These are phyloP conservation scores for Plectranthus barbatus DNA, from an alignment of 257 asterid genomes.

Conservation along the genomic window DNA sequence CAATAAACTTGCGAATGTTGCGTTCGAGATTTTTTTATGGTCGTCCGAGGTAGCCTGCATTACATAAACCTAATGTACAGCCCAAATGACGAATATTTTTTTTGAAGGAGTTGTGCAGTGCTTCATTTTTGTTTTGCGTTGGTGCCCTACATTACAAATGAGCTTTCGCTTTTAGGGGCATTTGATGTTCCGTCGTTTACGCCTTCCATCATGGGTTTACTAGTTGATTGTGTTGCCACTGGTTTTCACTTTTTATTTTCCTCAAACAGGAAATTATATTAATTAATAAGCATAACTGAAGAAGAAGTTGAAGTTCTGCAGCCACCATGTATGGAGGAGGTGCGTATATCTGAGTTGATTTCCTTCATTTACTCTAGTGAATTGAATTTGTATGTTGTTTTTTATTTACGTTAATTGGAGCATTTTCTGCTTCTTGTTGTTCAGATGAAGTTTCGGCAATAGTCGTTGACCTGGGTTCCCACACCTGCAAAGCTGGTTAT, in stretches of 20 bases:
- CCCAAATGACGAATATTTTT: too few relatives aligned
- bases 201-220: too few relatives aligned
- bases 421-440: slow-evolving; percentile 7
- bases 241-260: not conserved
- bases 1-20: too few relatives aligned
- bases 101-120: too few relatives aligned
- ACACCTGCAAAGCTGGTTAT: slow-evolving; percentile 97
- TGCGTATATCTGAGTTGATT: not conserved
- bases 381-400: not conserved
- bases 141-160: too few relatives aligned
- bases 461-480: slow-evolving; percentile 91
- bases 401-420: not conserved
- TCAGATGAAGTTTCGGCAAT: slow-evolving; percentile 95
- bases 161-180: too few relatives aligned
- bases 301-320: not conserved
- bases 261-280: not conserved
- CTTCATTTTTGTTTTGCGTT: too few relatives aligned
- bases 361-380: not conserved
- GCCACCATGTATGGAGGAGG: slow-evolving; percentile 10
- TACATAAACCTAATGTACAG: too few relatives aligned
- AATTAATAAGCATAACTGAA: not conserved
- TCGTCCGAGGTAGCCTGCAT: too few relatives aligned
- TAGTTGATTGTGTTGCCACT: too few relatives aligned
- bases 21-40: too few relatives aligned
- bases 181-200: too few relatives aligned